phyloP scores from a whole-genome alignment of 139 green algal genomes.

The Coccomyxa sp. region DNA sequence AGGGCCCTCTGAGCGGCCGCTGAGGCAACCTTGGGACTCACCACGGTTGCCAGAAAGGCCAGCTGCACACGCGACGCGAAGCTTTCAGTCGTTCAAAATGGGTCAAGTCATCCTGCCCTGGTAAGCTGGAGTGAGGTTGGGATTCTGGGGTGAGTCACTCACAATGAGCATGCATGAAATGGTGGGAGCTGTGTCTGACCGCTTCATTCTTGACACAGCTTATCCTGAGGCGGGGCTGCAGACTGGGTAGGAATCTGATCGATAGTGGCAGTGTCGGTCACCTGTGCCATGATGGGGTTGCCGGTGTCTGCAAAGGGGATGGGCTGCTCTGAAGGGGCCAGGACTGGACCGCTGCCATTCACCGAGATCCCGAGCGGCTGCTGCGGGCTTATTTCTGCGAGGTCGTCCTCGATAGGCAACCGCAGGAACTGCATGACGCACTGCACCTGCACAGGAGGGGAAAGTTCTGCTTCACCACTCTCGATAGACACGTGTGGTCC shows the following conservation, averaged over 20 bases:
- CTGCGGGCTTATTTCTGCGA: conserved; percentile 56
- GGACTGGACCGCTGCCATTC: neutral
- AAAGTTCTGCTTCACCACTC: neutral
- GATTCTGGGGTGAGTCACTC: too few relatives aligned
- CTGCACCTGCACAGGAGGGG: conserved; percentile 39
- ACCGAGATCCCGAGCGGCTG: neutral
- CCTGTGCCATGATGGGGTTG: conserved; percentile 84
- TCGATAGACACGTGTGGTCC: too few relatives aligned
- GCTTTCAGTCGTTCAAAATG: too few relatives aligned
- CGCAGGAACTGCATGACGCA: conserved; percentile 87
- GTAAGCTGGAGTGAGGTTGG: too few relatives aligned
- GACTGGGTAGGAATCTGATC: too few relatives aligned
- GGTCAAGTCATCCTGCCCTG: too few relatives aligned
- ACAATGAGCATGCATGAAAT: too few relatives aligned
- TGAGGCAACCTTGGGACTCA: conserved; percentile 78
- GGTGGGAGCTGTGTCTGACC: too few relatives aligned
- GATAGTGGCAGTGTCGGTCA: too few relatives aligned
- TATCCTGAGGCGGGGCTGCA: too few relatives aligned
- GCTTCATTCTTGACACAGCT: too few relatives aligned
- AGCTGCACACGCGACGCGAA: too few relatives aligned
- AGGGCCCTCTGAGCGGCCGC: conserved; percentile 80
- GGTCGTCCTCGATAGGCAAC: conserved; percentile 86
- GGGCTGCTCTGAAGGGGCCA: neutral
- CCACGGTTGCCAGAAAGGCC: conserved; percentile 69
- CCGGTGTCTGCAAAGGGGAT: conserved; percentile 72